Base-by-base conservation (phyloP, 2,329 filamentous ascomycete species). In the Didymella glomerata region DNA sequence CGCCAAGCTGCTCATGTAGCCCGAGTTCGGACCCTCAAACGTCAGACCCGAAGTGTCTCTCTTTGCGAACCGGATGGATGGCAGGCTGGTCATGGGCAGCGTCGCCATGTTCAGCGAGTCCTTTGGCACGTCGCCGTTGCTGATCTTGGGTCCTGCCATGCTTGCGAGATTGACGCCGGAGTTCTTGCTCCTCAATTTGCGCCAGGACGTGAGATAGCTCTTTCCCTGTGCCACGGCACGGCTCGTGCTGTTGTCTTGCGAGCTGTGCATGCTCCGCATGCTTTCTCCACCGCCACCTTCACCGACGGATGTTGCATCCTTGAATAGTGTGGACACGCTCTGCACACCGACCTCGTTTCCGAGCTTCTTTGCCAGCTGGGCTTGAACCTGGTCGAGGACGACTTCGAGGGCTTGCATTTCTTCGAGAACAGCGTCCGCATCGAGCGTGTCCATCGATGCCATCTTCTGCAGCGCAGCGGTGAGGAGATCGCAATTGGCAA, bases 311-410 rank as follows among this genome's bases (percentile, higher is more conserved):
- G 69, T 81, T 5, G 88, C 86, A 48, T 92, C 89, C 72, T 89
- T 93, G 80, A 96, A 96, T 48, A 96, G 81, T 0, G 84, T 78
- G n/a, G 85, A 83, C 2, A 89, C 85, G 5, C 89, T 87, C 57
- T 94, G 88, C 2, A 93, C 87, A 11, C 95, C 95, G 11, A 99
- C 95, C 65, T 99, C 95, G 70, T 84, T 92, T n/a, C 95, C 94
- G 4, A 99, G 85, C 71, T 93, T 96, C 74, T 96, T 94, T 5
- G 86, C 81, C 41, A 98, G 81, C 3, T 85, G 83, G 0, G 83
- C 79, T 76, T 97, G 93, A 0, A 93, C 91, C 74, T 94, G 90
- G 71, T 98, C 94, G 28, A 99, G 83, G 28, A 97, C 85, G 36
- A 84, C 83, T 76, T 99, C 95, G 4, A 99, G 83, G 2, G 88